phyloP scores from a whole-genome alignment of 129 eudicot species.

The Heracleum sosnowskyi region DNA sequence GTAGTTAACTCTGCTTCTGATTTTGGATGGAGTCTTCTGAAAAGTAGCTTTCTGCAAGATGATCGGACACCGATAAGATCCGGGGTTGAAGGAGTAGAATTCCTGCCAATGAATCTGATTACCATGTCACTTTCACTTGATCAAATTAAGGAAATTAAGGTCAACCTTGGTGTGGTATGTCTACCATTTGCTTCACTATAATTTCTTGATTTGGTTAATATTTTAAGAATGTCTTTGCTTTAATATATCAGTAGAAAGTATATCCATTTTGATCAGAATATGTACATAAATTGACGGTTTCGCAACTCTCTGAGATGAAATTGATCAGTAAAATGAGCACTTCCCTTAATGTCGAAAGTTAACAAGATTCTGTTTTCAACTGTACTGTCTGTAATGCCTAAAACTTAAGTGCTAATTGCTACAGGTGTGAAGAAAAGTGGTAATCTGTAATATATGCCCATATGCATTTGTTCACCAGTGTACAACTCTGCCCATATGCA shows the following conservation, averaged over 20 bases:
- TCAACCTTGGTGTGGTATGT: conserved; percentile 20
- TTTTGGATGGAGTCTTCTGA: conserved; percentile 23
- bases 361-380: not conserved
- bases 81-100: conserved; percentile 14
- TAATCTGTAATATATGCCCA: not conserved
- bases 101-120: conserved; percentile 17
- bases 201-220: not conserved
- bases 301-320: not conserved
- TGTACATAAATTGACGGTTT: not conserved
- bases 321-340: not conserved
- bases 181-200: not conserved
- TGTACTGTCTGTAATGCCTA: not conserved
- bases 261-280: not conserved
- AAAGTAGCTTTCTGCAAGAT: conserved; percentile 20
- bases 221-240: not conserved
- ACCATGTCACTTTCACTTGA: conserved; percentile 18
- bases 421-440: not conserved
- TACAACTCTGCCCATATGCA: not conserved
- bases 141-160: conserved; percentile 18
- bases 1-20: conserved; percentile 27
- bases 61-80: conserved; percentile 25
- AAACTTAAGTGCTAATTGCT: not conserved
- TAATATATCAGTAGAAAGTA: not conserved
- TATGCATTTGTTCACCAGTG: not conserved
- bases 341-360: not conserved